A percentile compares a stretch with the other conserved stretches of the same genome.
Conservation (phyloP, 805 yeast genomes). For the Zygosaccharomyces lentus region DNA sequence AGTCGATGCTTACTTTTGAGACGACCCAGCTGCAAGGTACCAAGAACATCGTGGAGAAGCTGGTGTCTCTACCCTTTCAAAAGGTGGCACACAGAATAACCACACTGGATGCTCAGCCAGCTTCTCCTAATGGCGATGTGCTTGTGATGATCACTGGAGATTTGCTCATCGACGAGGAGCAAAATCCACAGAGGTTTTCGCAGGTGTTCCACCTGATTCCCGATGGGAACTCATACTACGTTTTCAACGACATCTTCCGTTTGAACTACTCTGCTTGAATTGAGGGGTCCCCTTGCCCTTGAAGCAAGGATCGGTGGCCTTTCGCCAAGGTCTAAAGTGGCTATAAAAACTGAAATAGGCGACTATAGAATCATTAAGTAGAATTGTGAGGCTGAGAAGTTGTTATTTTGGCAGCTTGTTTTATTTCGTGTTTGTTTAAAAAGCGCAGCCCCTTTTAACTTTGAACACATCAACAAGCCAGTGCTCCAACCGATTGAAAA, state of each 20-base stretch:
- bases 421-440: neutral
- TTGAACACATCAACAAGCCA: neutral
- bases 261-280: slow-evolving; percentile 67
- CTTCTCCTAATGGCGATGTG: slow-evolving; percentile 86
- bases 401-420: neutral
- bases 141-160: slow-evolving; percentile 98
- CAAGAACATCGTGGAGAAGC: slow-evolving; percentile 85
- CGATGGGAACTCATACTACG: slow-evolving; percentile 86
- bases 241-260: slow-evolving; percentile 95
- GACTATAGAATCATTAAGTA: slow-evolving; percentile 3
- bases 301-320: neutral
- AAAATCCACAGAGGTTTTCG: slow-evolving; percentile 91
- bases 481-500: neutral
- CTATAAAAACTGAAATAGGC: slow-evolving; percentile 1
- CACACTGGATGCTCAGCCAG: slow-evolving; percentile 97
- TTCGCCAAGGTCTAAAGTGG: neutral
- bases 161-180: slow-evolving; percentile 85
- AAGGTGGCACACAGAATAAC: slow-evolving; percentile 92
- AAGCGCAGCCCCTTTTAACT: slow-evolving; percentile 5
- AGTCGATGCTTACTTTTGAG: slow-evolving; percentile 97
- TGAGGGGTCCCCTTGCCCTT: neutral
- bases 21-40: slow-evolving; percentile 93
- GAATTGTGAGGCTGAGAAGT: neutral
- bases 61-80: slow-evolving; percentile 82
- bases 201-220: slow-evolving; percentile 97